Conservation (phyloP, 2,329 filamentous ascomycete species). For the Aureobasidium sp. region DNA sequence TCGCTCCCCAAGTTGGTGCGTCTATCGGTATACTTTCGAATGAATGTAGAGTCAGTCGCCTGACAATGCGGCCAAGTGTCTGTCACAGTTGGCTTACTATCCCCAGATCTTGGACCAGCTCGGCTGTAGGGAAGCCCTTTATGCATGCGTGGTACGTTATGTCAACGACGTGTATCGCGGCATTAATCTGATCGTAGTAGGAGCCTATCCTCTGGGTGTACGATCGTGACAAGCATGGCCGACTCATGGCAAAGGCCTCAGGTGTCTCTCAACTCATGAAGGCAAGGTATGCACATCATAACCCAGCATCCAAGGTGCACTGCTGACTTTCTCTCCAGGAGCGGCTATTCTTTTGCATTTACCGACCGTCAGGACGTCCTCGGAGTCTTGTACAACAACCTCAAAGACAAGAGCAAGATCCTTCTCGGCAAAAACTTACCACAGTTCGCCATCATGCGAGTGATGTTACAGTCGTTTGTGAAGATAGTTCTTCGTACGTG, state of each 20-base stretch:
- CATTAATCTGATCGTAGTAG: neutral
- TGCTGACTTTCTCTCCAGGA: neutral
- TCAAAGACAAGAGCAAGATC: conserved; percentile 27
- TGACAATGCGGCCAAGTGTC: neutral
- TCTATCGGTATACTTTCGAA: conserved; percentile 52
- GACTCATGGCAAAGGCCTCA: neutral
- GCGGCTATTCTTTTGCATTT: conserved; percentile 28
- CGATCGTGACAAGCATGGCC: conserved; percentile 8
- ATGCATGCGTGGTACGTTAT: conserved; percentile 22
- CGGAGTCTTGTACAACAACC: conserved; percentile 26
- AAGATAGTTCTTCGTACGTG: conserved; percentile 19
- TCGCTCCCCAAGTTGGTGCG: conserved; percentile 54
- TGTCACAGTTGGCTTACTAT: neutral
- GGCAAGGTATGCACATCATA: neutral
- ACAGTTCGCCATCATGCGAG: conserved; percentile 3
- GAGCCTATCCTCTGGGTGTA: neutral
- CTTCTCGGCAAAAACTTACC: conserved; percentile 9
- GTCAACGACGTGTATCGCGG: rapidly evolving
- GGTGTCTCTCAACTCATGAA: conserved; percentile 6
- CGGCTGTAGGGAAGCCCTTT: conserved; percentile 41
- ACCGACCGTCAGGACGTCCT: conserved; percentile 35
- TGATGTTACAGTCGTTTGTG: conserved; percentile 17
- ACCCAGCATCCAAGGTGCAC: no score
- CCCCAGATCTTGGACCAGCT: conserved; percentile 54
- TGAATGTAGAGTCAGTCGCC: conserved; percentile 36